A percentile compares a stretch with the other conserved stretches of the same genome.
Evolutionary conservation across 495 filamentous ascomycete species (phyloP).

Genomic region (Aspergillus cristatus): DNA sequence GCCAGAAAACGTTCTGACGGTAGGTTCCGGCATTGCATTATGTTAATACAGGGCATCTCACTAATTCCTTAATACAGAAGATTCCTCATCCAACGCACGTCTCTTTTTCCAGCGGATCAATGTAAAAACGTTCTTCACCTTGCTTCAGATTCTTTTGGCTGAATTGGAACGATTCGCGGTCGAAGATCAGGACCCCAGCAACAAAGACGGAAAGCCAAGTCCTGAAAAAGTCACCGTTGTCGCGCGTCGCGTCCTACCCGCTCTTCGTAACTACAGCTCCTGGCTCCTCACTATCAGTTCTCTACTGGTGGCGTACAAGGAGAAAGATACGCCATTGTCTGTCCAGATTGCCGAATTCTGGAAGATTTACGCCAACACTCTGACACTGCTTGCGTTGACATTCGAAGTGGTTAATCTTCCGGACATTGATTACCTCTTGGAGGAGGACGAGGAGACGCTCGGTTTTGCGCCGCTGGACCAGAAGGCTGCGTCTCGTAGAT

Average conservation of each 20-base stretch:
- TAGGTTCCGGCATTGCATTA: constrained; percentile 27
- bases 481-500: constrained; percentile 39
- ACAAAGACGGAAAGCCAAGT: constrained; percentile 25
- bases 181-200: constrained; percentile 28
- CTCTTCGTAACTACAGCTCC: constrained; percentile 62
- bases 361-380: constrained; percentile 59
- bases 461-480: constrained; percentile 61
- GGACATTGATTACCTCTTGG: constrained; percentile 56
- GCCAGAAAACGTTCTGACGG: constrained; percentile 52
- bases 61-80: constrained; percentile 15
- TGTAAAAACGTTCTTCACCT: constrained; percentile 65
- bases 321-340: constrained; percentile 46
- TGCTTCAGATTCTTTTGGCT: constrained; percentile 63
- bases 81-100: constrained; percentile 43
- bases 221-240: constrained; percentile 52
- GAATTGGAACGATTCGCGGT: constrained; percentile 51
- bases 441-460: constrained; percentile 68
- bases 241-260: constrained; percentile 57
- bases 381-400: constrained; percentile 53
- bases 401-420: constrained; percentile 51
- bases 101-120: constrained; percentile 74
- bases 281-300: constrained; percentile 53
- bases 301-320: constrained; percentile 42
- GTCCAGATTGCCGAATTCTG: constrained; percentile 58
- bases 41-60: constrained; percentile 16